Percentiles rank a stretch among this genome's conserved stretches.
Conservation (phyloP, 345 rosid genomes). For the Noccaea caerulescens region DNA sequence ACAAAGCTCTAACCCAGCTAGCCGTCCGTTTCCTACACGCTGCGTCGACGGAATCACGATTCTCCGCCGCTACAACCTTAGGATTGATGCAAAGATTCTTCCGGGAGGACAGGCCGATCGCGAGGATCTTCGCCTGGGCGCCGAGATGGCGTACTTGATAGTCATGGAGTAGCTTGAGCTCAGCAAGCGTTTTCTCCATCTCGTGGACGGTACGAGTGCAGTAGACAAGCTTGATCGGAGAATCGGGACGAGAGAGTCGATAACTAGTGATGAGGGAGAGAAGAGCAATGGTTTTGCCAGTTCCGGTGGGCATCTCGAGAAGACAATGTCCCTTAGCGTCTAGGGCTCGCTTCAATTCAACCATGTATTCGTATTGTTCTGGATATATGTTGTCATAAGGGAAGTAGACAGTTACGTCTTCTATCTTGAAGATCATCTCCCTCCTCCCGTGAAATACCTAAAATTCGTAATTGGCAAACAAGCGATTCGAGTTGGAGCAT, state of each 20-base stretch:
- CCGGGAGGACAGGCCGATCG: slow-evolving; percentile 82
- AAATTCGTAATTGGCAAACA: slow-evolving; percentile 20
- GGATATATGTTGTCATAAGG: slow-evolving; percentile 96
- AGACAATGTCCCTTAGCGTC: slow-evolving; percentile 99
- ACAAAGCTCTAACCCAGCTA: slow-evolving; percentile 82
- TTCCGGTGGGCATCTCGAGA: slow-evolving; percentile 98
- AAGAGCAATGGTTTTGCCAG: slow-evolving; percentile 94
- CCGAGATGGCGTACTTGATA: slow-evolving; percentile 78
- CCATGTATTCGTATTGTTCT: slow-evolving; percentile 90
- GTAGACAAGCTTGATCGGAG: slow-evolving; percentile 81
- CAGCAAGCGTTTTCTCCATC: slow-evolving; percentile 97
- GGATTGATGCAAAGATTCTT: slow-evolving; percentile 91
- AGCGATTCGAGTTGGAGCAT: slow-evolving; percentile 5
- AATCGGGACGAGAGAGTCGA: slow-evolving; percentile 65
- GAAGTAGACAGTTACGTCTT: slow-evolving; percentile 84
- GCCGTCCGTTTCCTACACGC: slow-evolving; percentile 92
- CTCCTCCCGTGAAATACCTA: slow-evolving; percentile 24
- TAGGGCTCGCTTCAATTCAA: slow-evolving; percentile 89
- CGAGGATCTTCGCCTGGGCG: slow-evolving; percentile 71
- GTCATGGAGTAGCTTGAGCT: slow-evolving; percentile 72
- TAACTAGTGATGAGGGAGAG: slow-evolving; percentile 94
- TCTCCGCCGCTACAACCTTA: slow-evolving; percentile 73
- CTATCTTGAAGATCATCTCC: slow-evolving; percentile 85
- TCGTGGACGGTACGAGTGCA: slow-evolving; percentile 98
- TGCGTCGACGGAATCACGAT: slow-evolving; percentile 96